These are phyloP conservation scores for Claviceps sp. DNA, from an alignment of 2,329 filamentous ascomycete species.

Conservation along the genomic window DNA sequence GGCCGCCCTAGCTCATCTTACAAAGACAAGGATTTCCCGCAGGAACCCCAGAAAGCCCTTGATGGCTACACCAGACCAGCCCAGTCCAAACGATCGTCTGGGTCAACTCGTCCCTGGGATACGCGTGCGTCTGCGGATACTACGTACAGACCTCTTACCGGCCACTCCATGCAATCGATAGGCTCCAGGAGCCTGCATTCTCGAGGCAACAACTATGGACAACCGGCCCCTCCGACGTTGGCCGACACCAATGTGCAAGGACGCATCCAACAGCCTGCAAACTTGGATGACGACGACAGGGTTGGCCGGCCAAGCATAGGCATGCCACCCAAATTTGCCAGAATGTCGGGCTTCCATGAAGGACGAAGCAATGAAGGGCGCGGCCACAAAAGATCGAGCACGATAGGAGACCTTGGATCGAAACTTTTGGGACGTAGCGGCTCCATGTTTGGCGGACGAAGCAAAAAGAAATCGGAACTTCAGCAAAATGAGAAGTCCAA, in stretches of 20 bases:
- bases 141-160: conserved; percentile 57
- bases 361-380: conserved; percentile 31
- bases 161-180: conserved; percentile 62
- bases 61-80: conserved; percentile 27
- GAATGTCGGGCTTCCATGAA: conserved; percentile 44
- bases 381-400: conserved; percentile 58
- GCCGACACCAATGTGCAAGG: conserved; percentile 83
- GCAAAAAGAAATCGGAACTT: conserved; percentile 36
- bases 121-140: conserved; percentile 26
- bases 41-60: conserved; percentile 32
- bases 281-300: conserved; percentile 57
- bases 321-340: conserved; percentile 44
- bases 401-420: conserved; percentile 69
- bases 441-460: conserved; percentile 60
- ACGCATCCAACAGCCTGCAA: conserved; percentile 65
- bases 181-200: conserved; percentile 49
- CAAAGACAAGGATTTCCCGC: conserved; percentile 45
- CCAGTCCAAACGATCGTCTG: conserved; percentile 25
- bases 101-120: conserved; percentile 16
- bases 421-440: conserved; percentile 75
- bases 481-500: conserved; percentile 45
- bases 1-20: conserved; percentile 19
- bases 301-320: conserved; percentile 49
- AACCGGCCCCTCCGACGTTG: conserved; percentile 75
- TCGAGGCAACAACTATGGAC: conserved; percentile 59